Conservation (phyloP, 257 asterid species). For the Capsicum rhomboideum region DNA sequence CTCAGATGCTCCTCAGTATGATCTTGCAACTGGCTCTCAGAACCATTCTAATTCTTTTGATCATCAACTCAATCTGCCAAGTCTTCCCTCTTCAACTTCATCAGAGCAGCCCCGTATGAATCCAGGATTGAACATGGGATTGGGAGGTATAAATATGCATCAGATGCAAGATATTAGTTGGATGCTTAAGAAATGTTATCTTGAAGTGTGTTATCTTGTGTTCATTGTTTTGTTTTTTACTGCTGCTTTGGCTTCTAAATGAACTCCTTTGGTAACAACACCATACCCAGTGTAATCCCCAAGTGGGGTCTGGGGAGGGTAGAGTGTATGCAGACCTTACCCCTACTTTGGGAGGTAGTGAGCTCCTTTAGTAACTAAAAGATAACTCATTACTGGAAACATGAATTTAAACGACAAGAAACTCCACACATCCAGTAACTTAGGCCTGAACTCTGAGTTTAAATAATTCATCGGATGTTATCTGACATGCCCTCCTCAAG, state of each 20-base stretch:
- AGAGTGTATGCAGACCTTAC: too few species aligned
- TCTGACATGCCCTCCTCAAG: background rate
- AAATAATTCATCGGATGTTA: background rate
- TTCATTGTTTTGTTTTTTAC: background rate
- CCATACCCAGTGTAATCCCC: too few species aligned
- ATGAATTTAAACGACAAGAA: background rate
- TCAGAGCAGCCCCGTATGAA: constrained; percentile 41
- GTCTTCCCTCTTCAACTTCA: constrained; percentile 48
- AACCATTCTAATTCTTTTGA: constrained; percentile 44
- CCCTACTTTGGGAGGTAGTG: background rate
- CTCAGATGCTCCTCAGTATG: constrained; percentile 32
- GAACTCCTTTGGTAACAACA: background rate
- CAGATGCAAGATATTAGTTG: background rate
- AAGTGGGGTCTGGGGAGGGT: too few species aligned
- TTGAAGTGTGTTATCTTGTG: background rate
- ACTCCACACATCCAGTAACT: background rate
- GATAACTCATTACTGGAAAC: background rate
- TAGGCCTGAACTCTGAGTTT: background rate
- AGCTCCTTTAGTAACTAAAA: background rate
- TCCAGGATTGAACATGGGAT: constrained; percentile 44
- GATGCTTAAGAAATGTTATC: background rate
- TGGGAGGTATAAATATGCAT: constrained; percentile 48
- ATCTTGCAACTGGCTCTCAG: constrained; percentile 34
- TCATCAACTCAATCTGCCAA: constrained; percentile 42
- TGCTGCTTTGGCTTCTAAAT: background rate